A percentile compares a stretch with the other conserved stretches of the same genome.
Evolutionary conservation across 306 rosid genomes (phyloP).

Genomic region (Inga laurina): DNA sequence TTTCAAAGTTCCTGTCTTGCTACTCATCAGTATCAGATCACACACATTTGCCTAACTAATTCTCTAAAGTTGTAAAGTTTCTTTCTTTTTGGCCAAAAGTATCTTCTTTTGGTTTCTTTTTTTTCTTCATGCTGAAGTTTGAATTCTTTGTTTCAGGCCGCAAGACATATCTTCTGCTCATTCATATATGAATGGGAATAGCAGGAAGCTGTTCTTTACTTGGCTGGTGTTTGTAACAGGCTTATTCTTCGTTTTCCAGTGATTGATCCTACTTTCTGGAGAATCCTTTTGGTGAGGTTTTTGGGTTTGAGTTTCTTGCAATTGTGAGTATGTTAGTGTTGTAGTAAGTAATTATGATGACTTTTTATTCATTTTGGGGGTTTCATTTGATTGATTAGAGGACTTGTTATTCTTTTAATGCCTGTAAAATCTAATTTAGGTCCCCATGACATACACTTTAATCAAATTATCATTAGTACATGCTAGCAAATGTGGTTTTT

Average conservation of each 20-base stretch:
- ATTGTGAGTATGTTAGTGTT: constrained; percentile 56
- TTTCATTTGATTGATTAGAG: constrained; percentile 45
- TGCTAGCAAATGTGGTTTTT: constrained; percentile 29
- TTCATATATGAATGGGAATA: constrained; percentile 37
- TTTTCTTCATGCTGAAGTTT: not conserved
- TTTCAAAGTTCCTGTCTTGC: not conserved
- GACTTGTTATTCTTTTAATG: constrained; percentile 65
- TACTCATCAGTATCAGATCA: not conserved
- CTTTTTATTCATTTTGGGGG: constrained; percentile 46
- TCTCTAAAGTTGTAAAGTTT: not conserved
- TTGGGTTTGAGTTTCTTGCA: constrained; percentile 47
- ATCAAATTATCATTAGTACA: constrained; percentile 42
- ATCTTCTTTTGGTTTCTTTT: not conserved
- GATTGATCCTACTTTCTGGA: constrained; percentile 11
- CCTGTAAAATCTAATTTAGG: constrained; percentile 40
- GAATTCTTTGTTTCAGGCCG: constrained; percentile 58
- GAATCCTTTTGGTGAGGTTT: constrained; percentile 40
- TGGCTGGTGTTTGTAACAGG: constrained; percentile 44
- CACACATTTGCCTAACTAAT: not conserved
- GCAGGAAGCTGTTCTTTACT: constrained; percentile 46
- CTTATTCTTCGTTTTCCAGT: constrained; percentile 42
- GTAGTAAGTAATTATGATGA: constrained; percentile 45
- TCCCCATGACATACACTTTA: constrained; percentile 40
- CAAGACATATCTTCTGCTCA: constrained; percentile 51
- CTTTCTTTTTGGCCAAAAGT: not conserved